These are phyloP conservation scores for Porcisia hertigi DNA, from an alignment of 208 protist genomes.

Conservation along the genomic window DNA sequence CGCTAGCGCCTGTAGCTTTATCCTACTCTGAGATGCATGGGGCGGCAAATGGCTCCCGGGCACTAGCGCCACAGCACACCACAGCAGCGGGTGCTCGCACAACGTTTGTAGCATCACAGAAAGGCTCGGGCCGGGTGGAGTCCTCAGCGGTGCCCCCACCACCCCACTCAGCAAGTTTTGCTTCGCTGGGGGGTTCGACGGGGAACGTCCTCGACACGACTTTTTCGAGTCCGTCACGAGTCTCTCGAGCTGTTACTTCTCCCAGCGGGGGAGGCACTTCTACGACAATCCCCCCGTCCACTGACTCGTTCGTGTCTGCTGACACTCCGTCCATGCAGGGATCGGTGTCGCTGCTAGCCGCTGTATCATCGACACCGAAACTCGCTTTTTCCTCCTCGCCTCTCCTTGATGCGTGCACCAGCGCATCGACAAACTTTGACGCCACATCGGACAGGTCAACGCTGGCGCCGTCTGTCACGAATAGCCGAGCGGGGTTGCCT, in stretches of 20 bases:
- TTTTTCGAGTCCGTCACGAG: not conserved
- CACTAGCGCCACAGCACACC: not conserved
- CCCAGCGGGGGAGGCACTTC: not conserved
- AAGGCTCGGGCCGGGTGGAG: not conserved
- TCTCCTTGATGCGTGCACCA: not conserved
- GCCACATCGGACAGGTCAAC: not conserved
- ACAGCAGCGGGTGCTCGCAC: not conserved
- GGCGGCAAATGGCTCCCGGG: not conserved
- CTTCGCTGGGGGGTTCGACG: not conserved
- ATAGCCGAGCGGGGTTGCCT: too few species aligned
- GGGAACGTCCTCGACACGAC: not conserved
- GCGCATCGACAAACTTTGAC: not conserved
- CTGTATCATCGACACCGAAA: not conserved
- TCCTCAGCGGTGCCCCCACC: not conserved
- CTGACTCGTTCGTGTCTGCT: not conserved
- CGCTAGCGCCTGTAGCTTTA: not conserved
- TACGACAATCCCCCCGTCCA: not conserved
- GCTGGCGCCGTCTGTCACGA: not conserved
- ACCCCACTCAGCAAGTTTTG: not conserved
- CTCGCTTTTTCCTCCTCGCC: not conserved
- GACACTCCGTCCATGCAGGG: conserved; percentile 1
- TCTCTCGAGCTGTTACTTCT: not conserved
- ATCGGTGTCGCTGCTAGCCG: not conserved
- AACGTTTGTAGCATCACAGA: not conserved
- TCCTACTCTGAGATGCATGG: not conserved